Evolutionary conservation across 2,329 filamentous ascomycete genomes (phyloP).

Genomic region (Aspergillus flavus): DNA sequence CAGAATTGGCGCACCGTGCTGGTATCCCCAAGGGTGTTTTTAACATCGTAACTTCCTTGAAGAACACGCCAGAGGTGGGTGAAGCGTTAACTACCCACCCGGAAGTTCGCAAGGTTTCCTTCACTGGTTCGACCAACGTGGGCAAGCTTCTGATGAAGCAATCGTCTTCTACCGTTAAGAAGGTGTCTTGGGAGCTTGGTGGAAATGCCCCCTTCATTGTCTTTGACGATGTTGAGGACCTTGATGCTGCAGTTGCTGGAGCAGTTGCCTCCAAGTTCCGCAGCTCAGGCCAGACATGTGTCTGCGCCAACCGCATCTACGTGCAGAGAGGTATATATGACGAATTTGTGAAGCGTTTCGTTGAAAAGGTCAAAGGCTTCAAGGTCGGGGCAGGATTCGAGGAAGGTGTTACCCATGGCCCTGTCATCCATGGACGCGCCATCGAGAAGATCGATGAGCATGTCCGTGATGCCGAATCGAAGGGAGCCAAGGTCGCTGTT

Average conservation of each 20-base stretch:
- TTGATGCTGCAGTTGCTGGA: conserved; percentile 80
- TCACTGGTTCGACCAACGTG: conserved; percentile 75
- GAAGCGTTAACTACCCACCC: conserved; percentile 74
- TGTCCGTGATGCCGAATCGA: conserved; percentile 74
- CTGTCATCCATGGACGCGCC: conserved; percentile 75
- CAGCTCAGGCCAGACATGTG: conserved; percentile 92
- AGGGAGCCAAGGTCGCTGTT: conserved; percentile 73
- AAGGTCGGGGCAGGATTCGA: conserved; percentile 52
- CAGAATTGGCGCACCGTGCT: conserved; percentile 81
- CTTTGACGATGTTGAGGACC: conserved; percentile 84
- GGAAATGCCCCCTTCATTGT: conserved; percentile 97
- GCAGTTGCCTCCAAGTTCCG: conserved; percentile 90
- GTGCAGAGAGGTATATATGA: conserved; percentile 56
- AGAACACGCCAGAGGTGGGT: conserved; percentile 81
- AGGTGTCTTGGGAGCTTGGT: conserved; percentile 85
- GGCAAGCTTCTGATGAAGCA: conserved; percentile 87
- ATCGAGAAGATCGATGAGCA: conserved; percentile 77
- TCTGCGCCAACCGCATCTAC: conserved; percentile 68
- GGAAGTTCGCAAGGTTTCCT: conserved; percentile 84
- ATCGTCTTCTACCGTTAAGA: conserved; percentile 79
- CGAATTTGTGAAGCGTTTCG: conserved; percentile 58
- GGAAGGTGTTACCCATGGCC: conserved; percentile 51
- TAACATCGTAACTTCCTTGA: conserved; percentile 79
- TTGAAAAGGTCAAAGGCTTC: conserved; percentile 54
- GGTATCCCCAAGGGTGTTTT: conserved; percentile 89